Conservation (phyloP, 257 asterid species). For the Plantago ovata region DNA sequence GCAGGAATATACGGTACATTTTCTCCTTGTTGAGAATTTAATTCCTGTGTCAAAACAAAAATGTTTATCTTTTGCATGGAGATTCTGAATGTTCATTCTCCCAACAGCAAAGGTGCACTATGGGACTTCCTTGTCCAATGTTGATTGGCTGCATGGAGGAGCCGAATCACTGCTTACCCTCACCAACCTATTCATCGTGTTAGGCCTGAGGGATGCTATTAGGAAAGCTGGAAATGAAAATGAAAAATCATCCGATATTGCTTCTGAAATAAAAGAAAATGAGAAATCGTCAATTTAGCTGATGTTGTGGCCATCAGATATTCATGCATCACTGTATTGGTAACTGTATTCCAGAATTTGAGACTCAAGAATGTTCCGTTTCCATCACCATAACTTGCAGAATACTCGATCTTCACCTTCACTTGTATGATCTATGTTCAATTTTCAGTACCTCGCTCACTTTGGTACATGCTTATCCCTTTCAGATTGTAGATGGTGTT, state of each 20-base stretch:
- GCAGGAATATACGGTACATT: constrained; percentile 88
- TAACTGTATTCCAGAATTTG: too few relatives aligned
- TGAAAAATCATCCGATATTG: constrained; percentile 29
- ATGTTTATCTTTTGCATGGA: not conserved
- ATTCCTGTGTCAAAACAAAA: not conserved
- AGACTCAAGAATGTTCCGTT: too few relatives aligned
- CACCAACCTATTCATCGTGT: constrained; percentile 84
- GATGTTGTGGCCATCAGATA: constrained; percentile 20
- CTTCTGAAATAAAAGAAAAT: constrained; percentile 37
- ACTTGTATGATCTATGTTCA: not conserved
- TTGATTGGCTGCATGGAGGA: constrained; percentile 97
- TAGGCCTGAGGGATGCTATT: constrained; percentile 77
- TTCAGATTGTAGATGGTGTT: constrained; percentile 9
- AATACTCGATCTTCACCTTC: too few relatives aligned
- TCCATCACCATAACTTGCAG: too few relatives aligned
- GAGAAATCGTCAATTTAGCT: constrained; percentile 44
- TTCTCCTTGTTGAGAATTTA: constrained; percentile 3
- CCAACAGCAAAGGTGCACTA: constrained; percentile 82
- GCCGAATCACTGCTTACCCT: constrained; percentile 91
- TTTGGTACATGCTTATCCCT: constrained; percentile 10
- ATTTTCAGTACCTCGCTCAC: constrained; percentile 17
- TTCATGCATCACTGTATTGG: too few relatives aligned
- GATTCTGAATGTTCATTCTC: constrained; percentile 15
- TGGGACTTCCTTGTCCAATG: constrained; percentile 90
- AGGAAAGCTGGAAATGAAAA: constrained; percentile 38